Base-by-base conservation (phyloP, 2,329 filamentous ascomycete species). In the Sporothrix pallida region DNA sequence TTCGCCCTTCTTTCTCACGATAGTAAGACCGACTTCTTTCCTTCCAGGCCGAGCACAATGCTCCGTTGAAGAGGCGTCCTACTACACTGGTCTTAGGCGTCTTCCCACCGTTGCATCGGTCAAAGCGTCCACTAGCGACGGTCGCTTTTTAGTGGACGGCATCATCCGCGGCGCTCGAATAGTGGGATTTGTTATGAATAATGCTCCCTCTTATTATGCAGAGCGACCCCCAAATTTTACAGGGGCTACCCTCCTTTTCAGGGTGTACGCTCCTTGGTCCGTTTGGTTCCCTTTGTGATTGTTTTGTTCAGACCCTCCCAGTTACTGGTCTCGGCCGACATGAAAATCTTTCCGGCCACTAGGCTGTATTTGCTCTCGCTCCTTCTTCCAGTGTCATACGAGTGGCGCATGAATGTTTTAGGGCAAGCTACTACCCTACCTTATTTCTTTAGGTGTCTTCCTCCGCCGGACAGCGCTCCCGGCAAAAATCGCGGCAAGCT, bases 81-180 rank as follows among this genome's bases (percentile, higher is more conserved):
- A 37, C 31, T 37, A 37, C 4, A 50, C 63, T 67, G 17, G 44
- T 12, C 63, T 37, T 37, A 6, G 31, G 31, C 31, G 31, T 37
- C 31, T 37, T 37, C 46, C 12, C 1, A 23, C 20, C 10, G 44
- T 50, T 23, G 8, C 46, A 9, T 31, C 23, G 4, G 63, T 68
- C 63, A 68, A 68, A 68, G 63, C 63, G 63, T 23, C 13, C 63
- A 68, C 20, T 23, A 15, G n/a, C 4, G 6, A 17, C 26, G 15
- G 13, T 17, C 5, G 46, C 0, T 26, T 67, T 50, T 31, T 48
- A 67, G 63, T 67, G 62, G 42, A 48, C 62, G 62, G 62, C 42
- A 67, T 4, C 62, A 48, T 67, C 62, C 62, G 20, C 62, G n/a
- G 60, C 37, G 60, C 10, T 20, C 37, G 46, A 13, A 67, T 5